Evolutionary conservation across 495 filamentous ascomycete genomes (phyloP).

Genomic region (Tuber brumale): DNA sequence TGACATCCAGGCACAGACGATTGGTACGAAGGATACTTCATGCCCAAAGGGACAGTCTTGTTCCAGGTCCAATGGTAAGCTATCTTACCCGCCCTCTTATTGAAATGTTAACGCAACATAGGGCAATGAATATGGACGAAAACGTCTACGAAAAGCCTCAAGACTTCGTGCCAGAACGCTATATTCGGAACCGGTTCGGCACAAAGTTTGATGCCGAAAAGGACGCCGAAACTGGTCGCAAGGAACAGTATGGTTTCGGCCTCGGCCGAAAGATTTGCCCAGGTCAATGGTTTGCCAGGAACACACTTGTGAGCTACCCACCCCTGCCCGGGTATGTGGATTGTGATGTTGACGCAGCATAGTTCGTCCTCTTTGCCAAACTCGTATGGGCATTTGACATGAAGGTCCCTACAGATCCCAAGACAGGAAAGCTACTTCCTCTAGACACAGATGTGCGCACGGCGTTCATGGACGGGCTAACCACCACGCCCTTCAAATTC

Average conservation of each 20-base stretch:
- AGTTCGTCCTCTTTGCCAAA: constrained; percentile 13
- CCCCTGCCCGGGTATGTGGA: background rate
- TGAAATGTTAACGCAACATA: constrained; percentile 1
- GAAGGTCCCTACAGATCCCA: constrained; percentile 7
- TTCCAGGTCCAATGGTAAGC: constrained; percentile 19
- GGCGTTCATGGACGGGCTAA: constrained; percentile 11
- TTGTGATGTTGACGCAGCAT: background rate
- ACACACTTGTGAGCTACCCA: constrained; percentile 4
- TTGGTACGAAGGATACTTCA: constrained; percentile 42
- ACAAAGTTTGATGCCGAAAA: constrained; percentile 6
- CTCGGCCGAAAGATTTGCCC: constrained; percentile 10
- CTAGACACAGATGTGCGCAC: constrained; percentile 8
- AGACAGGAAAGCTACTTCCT: constrained; percentile 5
- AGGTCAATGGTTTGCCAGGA: constrained; percentile 11
- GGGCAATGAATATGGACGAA: constrained; percentile 41
- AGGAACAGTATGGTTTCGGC: constrained; percentile 9
- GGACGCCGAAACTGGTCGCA: constrained; percentile 6
- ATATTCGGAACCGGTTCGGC: constrained; percentile 18
- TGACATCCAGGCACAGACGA: constrained; percentile 23
- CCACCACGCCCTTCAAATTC: constrained; percentile 5
- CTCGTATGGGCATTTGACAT: constrained; percentile 14
- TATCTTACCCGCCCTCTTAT: background rate
- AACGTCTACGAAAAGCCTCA: constrained; percentile 40
- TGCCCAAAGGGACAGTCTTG: constrained; percentile 42
- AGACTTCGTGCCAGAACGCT: constrained; percentile 42